Evolutionary conservation across 2,329 filamentous ascomycete species (phyloP), one percentile per base, ranked within the genome.

Genomic region (Paracamarosporium sp.): DNA sequence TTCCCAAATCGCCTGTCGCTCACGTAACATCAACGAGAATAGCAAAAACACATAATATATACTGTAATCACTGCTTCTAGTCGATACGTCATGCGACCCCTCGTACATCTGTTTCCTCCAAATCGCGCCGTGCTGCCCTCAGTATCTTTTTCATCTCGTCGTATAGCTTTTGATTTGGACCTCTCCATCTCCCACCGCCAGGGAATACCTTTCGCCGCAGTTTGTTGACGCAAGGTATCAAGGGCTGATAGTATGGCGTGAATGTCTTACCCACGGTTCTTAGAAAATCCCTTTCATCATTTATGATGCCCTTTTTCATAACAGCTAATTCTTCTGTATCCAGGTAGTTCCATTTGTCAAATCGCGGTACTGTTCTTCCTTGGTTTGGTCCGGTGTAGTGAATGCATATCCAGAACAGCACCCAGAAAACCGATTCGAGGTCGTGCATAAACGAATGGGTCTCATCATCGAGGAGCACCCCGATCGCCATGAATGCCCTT

Each of bases 181-280:
- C 50, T 20, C 36, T 55, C 55, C 50, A 57, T 25, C 20, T 57
- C 30, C 55, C 30, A 57, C 70, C 70, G 30, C 67, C 58, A 17
- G 72, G 74, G 61, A 78, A 80, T 6, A 79, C 68, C 3, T 55
- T 62, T 40, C 60, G 72, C 51, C 77, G 68, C 51, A 82, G 61
- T 58, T 57, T 66, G 53, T 79, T 80, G 9, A 81, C 65, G 65
- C 65, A 79, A 56, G 70, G 70, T 20, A 76, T 65, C 24, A 81
- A 65, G 28, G 75, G 64, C 54, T 73, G 46, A 59, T 78, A 80
- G 50, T 78, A 76, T 27, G 55, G 9, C 5, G 73, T 79, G 78
- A 59, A 80, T 35, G 70, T 52, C 7, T 71, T 59, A 9, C 60
- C 54, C 17, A 65, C 44, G 28, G 13, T 63, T 27, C 55, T 69